Evolutionary conservation across 1,284 basidiomycete genomes (phyloP), one percentile per base, ranked within the genome.

Genomic region (Waitea zeae): DNA sequence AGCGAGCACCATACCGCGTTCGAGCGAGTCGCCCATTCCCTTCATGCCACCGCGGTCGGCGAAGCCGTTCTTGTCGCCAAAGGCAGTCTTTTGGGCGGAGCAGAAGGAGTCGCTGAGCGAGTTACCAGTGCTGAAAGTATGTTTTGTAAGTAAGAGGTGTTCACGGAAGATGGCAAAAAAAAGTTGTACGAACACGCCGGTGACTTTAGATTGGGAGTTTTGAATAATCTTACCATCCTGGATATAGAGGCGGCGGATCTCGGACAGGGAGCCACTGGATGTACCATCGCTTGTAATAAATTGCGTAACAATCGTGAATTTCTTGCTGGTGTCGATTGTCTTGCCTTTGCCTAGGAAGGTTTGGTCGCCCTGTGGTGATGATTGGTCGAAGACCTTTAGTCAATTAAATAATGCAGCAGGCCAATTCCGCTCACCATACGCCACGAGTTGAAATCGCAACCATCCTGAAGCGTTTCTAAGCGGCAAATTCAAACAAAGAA

Each of bases 391-490:
- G n/a, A n/a, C n/a, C n/a, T n/a, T n/a, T n/a, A n/a, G n/a, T n/a
- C n/a, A n/a, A n/a, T n/a, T n/a, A n/a, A n/a, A n/a, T n/a, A n/a
- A n/a, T n/a, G n/a, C n/a, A n/a, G n/a, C n/a, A n/a, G n/a, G n/a
- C n/a, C n/a, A n/a, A n/a, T n/a, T n/a, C n/a, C n/a, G n/a, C n/a
- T n/a, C n/a, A n/a, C n/a, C 58, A 63, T 59, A 41, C 65, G 62
- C 54, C 47, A 69, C 31, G 64, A 60, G 59, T 67, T 68, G 59
- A 65, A 67, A 45, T 69, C 66, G 51, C 65, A 67, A 34, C 65
- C 65, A 41, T 63, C 61, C 45, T 57, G 56, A n/a, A n/a, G n/a
- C n/a, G n/a, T n/a, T n/a, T n/a, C n/a, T n/a, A n/a, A n/a, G n/a
- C n/a, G n/a, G n/a, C n/a, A n/a, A n/a, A n/a, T n/a, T n/a, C n/a